Evolutionary conservation across 805 yeast genomes (phyloP), one percentile per base, ranked within the genome.

Genomic region (Cyberlindnera xishuangbannaensis): DNA sequence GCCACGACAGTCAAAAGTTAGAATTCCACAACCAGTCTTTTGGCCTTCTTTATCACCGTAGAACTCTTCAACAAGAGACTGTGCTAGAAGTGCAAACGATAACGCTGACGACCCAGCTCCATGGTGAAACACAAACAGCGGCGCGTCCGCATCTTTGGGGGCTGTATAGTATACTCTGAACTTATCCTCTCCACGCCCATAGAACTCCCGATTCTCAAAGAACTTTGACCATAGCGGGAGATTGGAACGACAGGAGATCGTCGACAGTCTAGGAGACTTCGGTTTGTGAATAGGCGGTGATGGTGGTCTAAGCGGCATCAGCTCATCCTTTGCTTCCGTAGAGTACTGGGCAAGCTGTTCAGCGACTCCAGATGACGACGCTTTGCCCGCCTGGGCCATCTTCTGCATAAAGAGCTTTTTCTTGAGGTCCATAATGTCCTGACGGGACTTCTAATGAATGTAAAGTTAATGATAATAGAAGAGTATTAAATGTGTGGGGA

Each of bases 71-170:
- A 45, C 47, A 14, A 74, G 43, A 8, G 52, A 49, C 28, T 48
- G 55, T 1, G 72, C 57, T 16, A 85, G 47, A 17, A 62, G 53
- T 1, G 84, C 83, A 61, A 83, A 92, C 1, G 96, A 69, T 59
- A 84, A 61, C 0, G 82, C 86, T 2, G 84, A 73, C 1, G 97
- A 87, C 1, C 97, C 98, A 1, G 96, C 97, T 3, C 99, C 99
- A 56, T 92, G 99, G 44, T 85, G 92, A 45, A 78, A 76, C 2
- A 92, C 60, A 45, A 83, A 76, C 2, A 86, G 47, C 0, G 94
- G 86, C 0, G 64, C 52, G 0, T 51, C 47, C 1, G 47, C 40
- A 0, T 45, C 34, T 7, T 46, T 39, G 0, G 95, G 88, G 1
- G 73, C 64, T 7, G 62, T 62, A 44, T 66, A 83, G 52, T 77